Conservation (phyloP, 768 basidiomycete genomes). For the Mycena rosella region DNA sequence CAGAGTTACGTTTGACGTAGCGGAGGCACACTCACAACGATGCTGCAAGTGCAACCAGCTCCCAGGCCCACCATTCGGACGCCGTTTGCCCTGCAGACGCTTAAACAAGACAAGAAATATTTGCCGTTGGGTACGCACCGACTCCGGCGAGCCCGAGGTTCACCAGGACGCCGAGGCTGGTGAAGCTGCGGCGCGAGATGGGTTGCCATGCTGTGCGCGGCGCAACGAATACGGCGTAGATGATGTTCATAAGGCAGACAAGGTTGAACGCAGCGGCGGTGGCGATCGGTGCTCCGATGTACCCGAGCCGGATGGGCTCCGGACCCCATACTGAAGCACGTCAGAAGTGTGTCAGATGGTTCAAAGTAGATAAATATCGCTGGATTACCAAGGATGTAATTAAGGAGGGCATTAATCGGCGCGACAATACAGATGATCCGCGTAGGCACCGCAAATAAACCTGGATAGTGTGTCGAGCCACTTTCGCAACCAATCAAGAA, state of each 20-base stretch:
- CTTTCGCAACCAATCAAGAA: no score
- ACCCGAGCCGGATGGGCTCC: slow-evolving; percentile 81
- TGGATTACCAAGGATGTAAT: slow-evolving; percentile 81
- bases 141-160: slow-evolving; percentile 88
- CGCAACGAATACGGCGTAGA: slow-evolving; percentile 73
- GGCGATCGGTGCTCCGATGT: slow-evolving; percentile 92
- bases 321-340: slow-evolving; percentile 83
- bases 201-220: slow-evolving; percentile 89
- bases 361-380: background rate
- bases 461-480: slow-evolving; percentile 45
- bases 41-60: slow-evolving; percentile 75
- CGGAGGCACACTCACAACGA: slow-evolving; percentile 53
- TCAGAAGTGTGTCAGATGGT: slow-evolving; percentile 4
- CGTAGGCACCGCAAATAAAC: slow-evolving; percentile 88
- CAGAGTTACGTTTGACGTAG: background rate
- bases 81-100: slow-evolving; percentile 73
- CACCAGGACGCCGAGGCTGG: slow-evolving; percentile 74
- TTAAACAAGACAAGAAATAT: background rate
- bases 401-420: slow-evolving; percentile 86
- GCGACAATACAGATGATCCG: slow-evolving; percentile 86
- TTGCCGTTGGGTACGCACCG: slow-evolving; percentile 51
- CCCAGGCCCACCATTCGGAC: slow-evolving; percentile 99
- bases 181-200: slow-evolving; percentile 72
- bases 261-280: slow-evolving; percentile 92
- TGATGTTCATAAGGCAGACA: slow-evolving; percentile 71